Evolutionary conservation across 1,284 basidiomycete species (phyloP), one percentile per base, ranked within the genome.

Genomic region (Ceratobasidium theobromae): DNA sequence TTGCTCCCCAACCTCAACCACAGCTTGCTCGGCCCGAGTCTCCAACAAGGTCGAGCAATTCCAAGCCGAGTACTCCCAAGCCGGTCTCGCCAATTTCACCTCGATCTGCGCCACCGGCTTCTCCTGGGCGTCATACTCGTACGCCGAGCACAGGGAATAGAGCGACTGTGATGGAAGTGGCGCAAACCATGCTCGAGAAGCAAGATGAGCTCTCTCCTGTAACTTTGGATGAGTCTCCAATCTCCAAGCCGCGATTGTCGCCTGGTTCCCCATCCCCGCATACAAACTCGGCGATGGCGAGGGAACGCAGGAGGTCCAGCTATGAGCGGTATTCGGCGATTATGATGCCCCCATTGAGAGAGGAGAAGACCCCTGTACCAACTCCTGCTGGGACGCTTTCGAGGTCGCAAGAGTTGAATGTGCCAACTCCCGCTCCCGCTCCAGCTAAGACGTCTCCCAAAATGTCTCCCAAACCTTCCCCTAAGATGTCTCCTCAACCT

Each of bases 111-210:
- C 32, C 58, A 8, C 58, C 58, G 11, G 25, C 48, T 8, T 64
- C 58, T n/a, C 58, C 58, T 5, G 75, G 66, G 46, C 77, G 77
- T 38, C 82, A 82, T 72, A 68, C 76, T 35, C 83, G 86, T 21
- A 86, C 86, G 58, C 84, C 87, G 3, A 88, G 83, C 72, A 84
- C 87, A 1, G 86, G 87, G 2, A 85, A 82, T 57, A 78, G 89
- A 67, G 83, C 86, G 21, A 84, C 84, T 14, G 87, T 86, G 23
- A 90, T 91, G 88, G 87, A 90, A 55, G 82, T 91, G 3, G 87
- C 87, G 1, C 85, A 86, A 72, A 80, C 82, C 8, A 75, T 89
- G 68, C 78, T 75, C 28, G 80, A 83, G 58, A 52, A 45, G 21
- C 54, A 65, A 53, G 48, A 52, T 3, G 66, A 62, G 8, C 18